Conservation (phyloP, 257 asterid genomes). For the Penstemon barbatus region DNA sequence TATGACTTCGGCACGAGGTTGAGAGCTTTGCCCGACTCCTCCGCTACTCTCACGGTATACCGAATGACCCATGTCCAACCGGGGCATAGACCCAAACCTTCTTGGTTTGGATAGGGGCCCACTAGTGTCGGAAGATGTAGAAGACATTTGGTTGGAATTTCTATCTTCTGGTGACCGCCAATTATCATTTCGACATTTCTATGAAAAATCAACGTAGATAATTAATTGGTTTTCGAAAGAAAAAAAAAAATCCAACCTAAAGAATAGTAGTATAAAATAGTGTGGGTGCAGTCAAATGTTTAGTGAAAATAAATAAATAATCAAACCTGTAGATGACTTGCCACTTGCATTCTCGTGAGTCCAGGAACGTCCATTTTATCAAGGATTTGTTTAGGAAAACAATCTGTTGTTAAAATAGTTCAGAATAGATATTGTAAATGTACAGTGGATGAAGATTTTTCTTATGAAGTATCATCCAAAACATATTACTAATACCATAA, state of each 20-base stretch:
- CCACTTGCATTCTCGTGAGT: constrained; percentile 57
- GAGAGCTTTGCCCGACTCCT: constrained; percentile 16
- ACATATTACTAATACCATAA: no score
- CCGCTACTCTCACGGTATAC: neutral
- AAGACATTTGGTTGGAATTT: neutral
- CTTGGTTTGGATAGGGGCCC: constrained; percentile 30
- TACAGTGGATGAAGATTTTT: no score
- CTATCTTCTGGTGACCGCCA: constrained; percentile 45
- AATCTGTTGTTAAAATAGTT: constrained; percentile 27
- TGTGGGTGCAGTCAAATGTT: no score
- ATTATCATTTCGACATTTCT: constrained; percentile 55
- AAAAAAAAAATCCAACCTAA: neutral
- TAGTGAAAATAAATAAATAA: neutral
- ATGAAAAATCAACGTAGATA: neutral
- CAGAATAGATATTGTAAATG: no score
- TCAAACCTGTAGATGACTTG: constrained; percentile 56
- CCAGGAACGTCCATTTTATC: constrained; percentile 49
- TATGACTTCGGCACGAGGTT: constrained; percentile 2
- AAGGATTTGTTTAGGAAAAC: constrained; percentile 46
- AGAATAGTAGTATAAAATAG: neutral
- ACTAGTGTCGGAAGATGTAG: neutral
- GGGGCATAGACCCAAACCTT: constrained; percentile 52
- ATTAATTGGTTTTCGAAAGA: no score
- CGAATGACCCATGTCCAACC: neutral
- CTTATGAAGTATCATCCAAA: no score